These are phyloP conservation scores for Candida lessepsii DNA, from an alignment of 805 yeast genomes.

Conservation along the genomic window DNA sequence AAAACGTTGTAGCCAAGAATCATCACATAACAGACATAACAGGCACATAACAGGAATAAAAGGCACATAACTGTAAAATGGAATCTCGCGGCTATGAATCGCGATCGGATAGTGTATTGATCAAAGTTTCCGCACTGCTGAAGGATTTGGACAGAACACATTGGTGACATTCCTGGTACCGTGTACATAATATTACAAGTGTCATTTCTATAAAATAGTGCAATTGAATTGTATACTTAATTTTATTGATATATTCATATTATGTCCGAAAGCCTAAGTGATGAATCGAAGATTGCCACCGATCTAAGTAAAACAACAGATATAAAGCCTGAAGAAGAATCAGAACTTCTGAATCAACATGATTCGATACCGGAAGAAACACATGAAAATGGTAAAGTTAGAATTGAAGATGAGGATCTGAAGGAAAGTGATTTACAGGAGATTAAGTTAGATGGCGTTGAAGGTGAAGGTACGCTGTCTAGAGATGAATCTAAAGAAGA, in stretches of 20 bases:
- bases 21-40: too few species aligned
- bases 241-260: neutral
- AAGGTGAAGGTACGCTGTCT: too few species aligned
- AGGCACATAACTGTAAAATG: too few species aligned
- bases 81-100: too few species aligned
- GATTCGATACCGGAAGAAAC: neutral
- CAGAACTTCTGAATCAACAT: neutral
- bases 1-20: too few species aligned
- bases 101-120: constrained; percentile 1
- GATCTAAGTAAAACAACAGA: neutral
- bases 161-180: neutral
- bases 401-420: too few species aligned
- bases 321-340: neutral
- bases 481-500: too few species aligned
- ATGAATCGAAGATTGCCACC: neutral
- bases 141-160: constrained; percentile 3
- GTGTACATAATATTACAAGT: neutral
- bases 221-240: neutral
- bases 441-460: too few species aligned
- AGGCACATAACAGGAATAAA: too few species aligned
- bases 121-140: constrained; percentile 2
- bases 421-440: too few species aligned
- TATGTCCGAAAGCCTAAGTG: constrained; percentile 5
- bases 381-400: neutral
- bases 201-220: neutral